A percentile compares a stretch with the other conserved stretches of the same genome.
These are phyloP conservation scores for Diutina sp. DNA, from an alignment of 1,139 yeast species.

Conservation along the genomic window DNA sequence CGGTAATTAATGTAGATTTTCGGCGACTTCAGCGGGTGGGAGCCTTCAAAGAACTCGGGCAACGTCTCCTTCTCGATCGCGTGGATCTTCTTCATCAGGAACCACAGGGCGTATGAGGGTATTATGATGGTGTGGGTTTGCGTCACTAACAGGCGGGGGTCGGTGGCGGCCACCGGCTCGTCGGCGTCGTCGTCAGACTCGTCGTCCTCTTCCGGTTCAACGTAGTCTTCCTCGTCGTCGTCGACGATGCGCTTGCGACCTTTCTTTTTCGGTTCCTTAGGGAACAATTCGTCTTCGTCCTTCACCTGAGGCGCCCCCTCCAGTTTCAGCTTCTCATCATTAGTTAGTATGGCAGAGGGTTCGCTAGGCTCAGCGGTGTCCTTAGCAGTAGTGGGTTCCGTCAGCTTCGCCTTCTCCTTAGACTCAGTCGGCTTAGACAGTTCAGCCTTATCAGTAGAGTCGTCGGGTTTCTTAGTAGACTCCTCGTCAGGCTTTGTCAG, in stretches of 20 bases:
- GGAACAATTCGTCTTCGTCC: neutral
- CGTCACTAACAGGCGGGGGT: slow-evolving; percentile 4
- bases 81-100: slow-evolving; percentile 60
- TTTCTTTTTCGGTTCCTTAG: neutral
- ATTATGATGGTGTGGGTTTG: slow-evolving; percentile 87
- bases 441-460: neutral
- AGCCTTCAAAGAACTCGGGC: slow-evolving; percentile 78
- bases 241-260: slow-evolving; percentile 1
- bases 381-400: neutral
- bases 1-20: slow-evolving; percentile 78
- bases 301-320: neutral
- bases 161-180: neutral
- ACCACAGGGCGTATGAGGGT: slow-evolving; percentile 93
- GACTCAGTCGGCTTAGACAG: neutral
- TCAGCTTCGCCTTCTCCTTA: neutral
- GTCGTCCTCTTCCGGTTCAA: neutral
- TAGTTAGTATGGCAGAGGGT: neutral
- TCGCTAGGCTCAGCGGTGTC: neutral
- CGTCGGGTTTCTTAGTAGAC: neutral
- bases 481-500: neutral
- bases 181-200: neutral
- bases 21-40: slow-evolving; percentile 78
- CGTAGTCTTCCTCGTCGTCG: neutral
- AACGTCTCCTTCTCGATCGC: slow-evolving; percentile 54
- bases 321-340: neutral